These are phyloP conservation scores for Musa schizocarpa DNA, from an alignment of 176 grass and related monocot species.

Conservation along the genomic window DNA sequence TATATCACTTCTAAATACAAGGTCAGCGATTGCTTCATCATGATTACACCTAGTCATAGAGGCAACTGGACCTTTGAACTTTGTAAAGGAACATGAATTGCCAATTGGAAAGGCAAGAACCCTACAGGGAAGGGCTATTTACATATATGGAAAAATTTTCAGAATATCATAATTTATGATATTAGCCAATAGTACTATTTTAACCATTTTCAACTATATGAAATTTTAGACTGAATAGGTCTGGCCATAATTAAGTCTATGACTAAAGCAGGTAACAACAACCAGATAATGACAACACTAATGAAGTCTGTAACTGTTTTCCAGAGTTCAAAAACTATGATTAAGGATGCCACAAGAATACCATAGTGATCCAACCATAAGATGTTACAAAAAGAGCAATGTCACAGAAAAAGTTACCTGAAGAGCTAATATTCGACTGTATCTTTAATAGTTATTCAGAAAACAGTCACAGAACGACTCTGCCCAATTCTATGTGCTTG, in stretches of 20 bases:
- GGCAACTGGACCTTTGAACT: too few species aligned
- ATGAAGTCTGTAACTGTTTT: neutral
- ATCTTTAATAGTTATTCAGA: slow-evolving; percentile 60
- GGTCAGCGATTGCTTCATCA: too few species aligned
- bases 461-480: slow-evolving; percentile 68
- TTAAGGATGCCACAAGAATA: neutral
- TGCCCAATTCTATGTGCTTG: slow-evolving; percentile 82
- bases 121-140: too few species aligned
- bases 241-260: neutral
- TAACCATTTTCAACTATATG: neutral
- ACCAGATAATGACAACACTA: neutral
- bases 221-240: neutral
- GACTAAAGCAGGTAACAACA: neutral
- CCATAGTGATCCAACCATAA: neutral
- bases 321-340: neutral
- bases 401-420: slow-evolving; percentile 39
- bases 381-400: neutral
- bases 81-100: too few species aligned
- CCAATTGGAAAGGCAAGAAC: too few species aligned
- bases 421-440: slow-evolving; percentile 84
- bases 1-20: too few species aligned
- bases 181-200: neutral
- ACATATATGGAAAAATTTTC: neutral
- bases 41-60: too few species aligned
- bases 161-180: neutral